phyloP scores from a whole-genome alignment of 192 early-diverging fungal genomes.

The Linderina pennispora region DNA sequence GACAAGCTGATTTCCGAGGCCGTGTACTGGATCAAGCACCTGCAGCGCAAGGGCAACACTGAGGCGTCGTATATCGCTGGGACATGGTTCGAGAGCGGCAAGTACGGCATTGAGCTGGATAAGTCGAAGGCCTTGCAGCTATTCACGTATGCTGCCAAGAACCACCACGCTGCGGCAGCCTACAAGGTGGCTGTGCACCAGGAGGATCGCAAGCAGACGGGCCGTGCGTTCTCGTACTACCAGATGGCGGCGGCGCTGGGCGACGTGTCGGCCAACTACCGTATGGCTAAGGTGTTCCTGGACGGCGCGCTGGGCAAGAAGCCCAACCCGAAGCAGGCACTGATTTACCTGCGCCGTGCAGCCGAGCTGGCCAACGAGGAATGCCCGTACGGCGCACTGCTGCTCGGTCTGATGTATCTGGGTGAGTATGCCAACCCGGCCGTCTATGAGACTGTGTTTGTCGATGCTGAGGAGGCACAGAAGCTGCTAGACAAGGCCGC shows the following conservation, averaged over 20 bases:
- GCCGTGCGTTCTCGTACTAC: conserved; percentile 62
- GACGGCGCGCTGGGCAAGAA: conserved; percentile 64
- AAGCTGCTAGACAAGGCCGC: conserved; percentile 71
- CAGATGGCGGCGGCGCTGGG: conserved; percentile 63
- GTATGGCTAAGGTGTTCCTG: conserved; percentile 70
- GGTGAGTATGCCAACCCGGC: conserved; percentile 53
- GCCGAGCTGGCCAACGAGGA: conserved; percentile 62
- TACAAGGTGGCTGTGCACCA: conserved; percentile 59
- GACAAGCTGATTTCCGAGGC: conserved; percentile 55
- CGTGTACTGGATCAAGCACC: conserved; percentile 65
- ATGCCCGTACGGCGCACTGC: conserved; percentile 69
- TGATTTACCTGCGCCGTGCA: conserved; percentile 77
- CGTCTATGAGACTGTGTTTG: conserved; percentile 58
- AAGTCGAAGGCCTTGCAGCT: conserved; percentile 59
- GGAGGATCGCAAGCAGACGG: conserved; percentile 55
- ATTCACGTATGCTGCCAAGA: conserved; percentile 59
- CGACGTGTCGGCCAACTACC: conserved; percentile 63
- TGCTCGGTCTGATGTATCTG: conserved; percentile 77
- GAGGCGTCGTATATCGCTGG: conserved; percentile 75
- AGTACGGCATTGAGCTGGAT: conserved; percentile 52
- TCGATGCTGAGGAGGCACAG: conserved; percentile 70
- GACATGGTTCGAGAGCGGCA: conserved; percentile 62
- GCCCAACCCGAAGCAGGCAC: conserved; percentile 66
- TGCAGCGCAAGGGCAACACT: conserved; percentile 60
- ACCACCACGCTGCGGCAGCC: conserved; percentile 57